phyloP scores from a whole-genome alignment of 2,329 filamentous ascomycete species.

The Aspergillus carbonarius region DNA sequence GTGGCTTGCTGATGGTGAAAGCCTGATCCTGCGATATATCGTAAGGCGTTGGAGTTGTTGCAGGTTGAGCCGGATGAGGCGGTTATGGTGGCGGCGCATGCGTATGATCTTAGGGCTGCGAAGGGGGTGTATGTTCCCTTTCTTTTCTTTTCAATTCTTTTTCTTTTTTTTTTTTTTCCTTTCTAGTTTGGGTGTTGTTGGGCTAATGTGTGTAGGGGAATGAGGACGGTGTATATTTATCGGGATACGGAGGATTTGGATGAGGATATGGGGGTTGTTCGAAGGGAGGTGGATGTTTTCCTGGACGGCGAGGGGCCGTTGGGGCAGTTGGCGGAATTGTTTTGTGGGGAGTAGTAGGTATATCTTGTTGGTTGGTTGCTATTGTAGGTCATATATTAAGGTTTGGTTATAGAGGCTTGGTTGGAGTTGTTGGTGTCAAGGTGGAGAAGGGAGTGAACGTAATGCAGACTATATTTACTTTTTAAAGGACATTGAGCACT shows the following conservation, averaged over 20 bases:
- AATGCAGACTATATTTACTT: neutral
- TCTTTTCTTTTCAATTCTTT: too few relatives aligned
- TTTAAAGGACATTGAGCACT: neutral
- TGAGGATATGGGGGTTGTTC: conserved; percentile 47
- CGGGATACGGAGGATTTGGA: conserved; percentile 55
- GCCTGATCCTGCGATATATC: conserved; percentile 50
- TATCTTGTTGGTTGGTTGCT: neutral
- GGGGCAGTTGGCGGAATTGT: neutral
- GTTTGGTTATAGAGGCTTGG: neutral
- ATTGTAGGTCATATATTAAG: neutral
- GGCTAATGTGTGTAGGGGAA: conserved; percentile 31
- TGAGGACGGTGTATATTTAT: conserved; percentile 55
- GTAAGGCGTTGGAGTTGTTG: conserved; percentile 47
- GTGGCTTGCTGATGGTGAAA: conserved; percentile 36
- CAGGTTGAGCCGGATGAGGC: conserved; percentile 48
- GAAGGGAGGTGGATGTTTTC: conserved; percentile 43
- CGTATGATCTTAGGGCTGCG: conserved; percentile 54
- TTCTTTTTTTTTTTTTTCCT: too few relatives aligned
- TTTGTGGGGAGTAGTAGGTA: neutral
- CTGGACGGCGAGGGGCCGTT: conserved; percentile 16
- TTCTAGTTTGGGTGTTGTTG: neutral
- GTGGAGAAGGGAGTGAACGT: neutral
- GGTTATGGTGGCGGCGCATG: conserved; percentile 56
- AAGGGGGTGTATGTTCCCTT: conserved; percentile 29
- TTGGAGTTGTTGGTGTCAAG: too few relatives aligned